Evolutionary conservation across 441 rosid species (phyloP).

Genomic region (Adansonia madagascariensis): DNA sequence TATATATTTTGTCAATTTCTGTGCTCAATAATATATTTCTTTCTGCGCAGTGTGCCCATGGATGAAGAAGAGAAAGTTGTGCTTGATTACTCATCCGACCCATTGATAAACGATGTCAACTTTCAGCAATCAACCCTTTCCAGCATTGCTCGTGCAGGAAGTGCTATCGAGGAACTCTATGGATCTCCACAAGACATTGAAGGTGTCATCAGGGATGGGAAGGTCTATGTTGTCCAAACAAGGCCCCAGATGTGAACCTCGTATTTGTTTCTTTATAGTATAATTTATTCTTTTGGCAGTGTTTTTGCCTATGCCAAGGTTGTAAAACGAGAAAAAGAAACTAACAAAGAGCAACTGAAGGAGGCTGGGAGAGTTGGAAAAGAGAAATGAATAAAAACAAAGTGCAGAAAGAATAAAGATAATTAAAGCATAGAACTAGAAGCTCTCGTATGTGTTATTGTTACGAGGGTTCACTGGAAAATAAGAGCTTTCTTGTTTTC

Average conservation of each 20-base stretch:
- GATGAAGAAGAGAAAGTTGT: slow-evolving; percentile 82
- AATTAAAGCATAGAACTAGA: background rate
- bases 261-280: background rate
- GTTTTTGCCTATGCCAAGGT: slow-evolving; percentile 19
- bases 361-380: background rate
- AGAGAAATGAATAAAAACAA: background rate
- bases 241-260: slow-evolving; percentile 84
- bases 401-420: background rate
- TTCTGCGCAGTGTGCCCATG: slow-evolving; percentile 84
- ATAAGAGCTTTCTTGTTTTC: background rate
- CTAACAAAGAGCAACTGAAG: background rate
- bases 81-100: slow-evolving; percentile 83
- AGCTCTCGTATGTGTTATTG: background rate
- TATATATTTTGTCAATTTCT: no score
- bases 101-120: slow-evolving; percentile 60
- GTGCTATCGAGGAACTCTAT: slow-evolving; percentile 77
- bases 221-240: slow-evolving; percentile 90
- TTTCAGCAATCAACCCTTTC: slow-evolving; percentile 72
- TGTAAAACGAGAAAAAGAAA: background rate
- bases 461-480: background rate
- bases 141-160: slow-evolving; percentile 77
- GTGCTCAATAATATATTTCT: background rate
- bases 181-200: slow-evolving; percentile 95
- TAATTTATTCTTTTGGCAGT: slow-evolving; percentile 14
- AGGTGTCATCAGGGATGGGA: slow-evolving; percentile 87